Evolutionary conservation across 192 early-diverging fungal genomes (phyloP), one percentile per base, ranked within the genome.

Genomic region (Chytriomyces sp.): DNA sequence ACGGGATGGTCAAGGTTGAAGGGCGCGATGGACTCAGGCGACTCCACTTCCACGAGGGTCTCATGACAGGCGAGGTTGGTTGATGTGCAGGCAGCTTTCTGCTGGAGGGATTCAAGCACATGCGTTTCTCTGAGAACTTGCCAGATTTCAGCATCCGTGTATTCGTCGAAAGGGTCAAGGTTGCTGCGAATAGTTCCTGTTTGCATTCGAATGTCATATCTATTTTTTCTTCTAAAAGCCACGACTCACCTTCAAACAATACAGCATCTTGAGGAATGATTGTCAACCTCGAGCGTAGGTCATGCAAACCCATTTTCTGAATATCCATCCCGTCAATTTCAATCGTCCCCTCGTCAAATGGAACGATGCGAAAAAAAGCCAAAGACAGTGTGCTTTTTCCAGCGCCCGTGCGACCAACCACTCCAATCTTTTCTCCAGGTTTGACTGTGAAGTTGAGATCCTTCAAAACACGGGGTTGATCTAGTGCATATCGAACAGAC

Each of bases 101-200:
- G 33, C 34, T 60, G 68, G 32, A 79, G 52, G 54, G 82, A 62
- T 25, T 85, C 81, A 19, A 89, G 76, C 60, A 98, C 70, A 67
- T 92, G 90, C 4, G 94, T 91, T 8, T 91, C 81, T 49, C 82
- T 81, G 30, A 99, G 81, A 4, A 91, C 89, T 26, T 89, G 85
- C 88, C 88, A 94, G 19, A 97, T 79, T 31, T 89, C 82, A 59
- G 80, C 80, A 56, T 94, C 91, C 12, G 79, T 64, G 52, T 88
- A 85, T 62, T 91, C 81, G 30, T 81, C 79, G 62, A 93, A 84
- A 0, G 93, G 93, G 60, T 97, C 93, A 57, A 96, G 75, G 70
- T 96, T 96, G 10, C 82, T 82, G 12, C 94, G 80, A 32, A 94
- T 74, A 0, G 87, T 83, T 12, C 90, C 90, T 8, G 77, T 71